Base-by-base conservation (phyloP, 441 rosid species). In the Geranium incanum region DNA sequence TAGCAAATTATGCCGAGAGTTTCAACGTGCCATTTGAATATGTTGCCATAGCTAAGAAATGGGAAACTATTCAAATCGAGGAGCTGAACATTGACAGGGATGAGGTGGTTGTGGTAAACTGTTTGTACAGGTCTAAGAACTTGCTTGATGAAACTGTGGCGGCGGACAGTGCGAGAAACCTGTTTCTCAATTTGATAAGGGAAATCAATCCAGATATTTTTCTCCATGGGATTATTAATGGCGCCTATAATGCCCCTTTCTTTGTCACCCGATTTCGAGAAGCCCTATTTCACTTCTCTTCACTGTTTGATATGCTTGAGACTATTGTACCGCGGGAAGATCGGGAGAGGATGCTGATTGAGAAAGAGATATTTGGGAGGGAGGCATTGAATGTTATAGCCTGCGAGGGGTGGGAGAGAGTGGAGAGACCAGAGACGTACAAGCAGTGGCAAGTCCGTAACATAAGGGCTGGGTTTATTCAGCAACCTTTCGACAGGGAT, bases 401-500 rank as follows among this genome's bases (percentile, higher is more conserved):
- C 6, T 92, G 98, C 13, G 98, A 92, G 80, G 90, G 92, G 23
- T 88, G 88, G 90, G 96, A 92, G 70, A 85, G 97, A 81, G 91
- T 87, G 70, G 97, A 90, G 89, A 87, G 97, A 75, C 97, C 97
- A 5, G 96, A 92, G 80, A 90, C 97, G 3, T 86, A 87, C 81
- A 92, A 89, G 84, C 98, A 92, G 81, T 92, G 97, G 98, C 97
- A 87, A 39, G 82, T 86, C 41, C 87, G 97, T 18, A 83, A 80
- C 75, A 77, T 84, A 68, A 88, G 93, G 81, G 90, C 96, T 36
- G 91, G 97, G 66, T 82, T 90, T 68, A 72, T 77, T 66, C 95
- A 88, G 82, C 71, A 82, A 59, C 78, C 90, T 23, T 84, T 90
- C 50, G 86, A 86, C 43, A 70, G 78, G 23, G 81, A 70, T 38